These are phyloP conservation scores for Gloeophyllum trabeum DNA, from an alignment of 768 basidiomycete species.

Conservation along the genomic window DNA sequence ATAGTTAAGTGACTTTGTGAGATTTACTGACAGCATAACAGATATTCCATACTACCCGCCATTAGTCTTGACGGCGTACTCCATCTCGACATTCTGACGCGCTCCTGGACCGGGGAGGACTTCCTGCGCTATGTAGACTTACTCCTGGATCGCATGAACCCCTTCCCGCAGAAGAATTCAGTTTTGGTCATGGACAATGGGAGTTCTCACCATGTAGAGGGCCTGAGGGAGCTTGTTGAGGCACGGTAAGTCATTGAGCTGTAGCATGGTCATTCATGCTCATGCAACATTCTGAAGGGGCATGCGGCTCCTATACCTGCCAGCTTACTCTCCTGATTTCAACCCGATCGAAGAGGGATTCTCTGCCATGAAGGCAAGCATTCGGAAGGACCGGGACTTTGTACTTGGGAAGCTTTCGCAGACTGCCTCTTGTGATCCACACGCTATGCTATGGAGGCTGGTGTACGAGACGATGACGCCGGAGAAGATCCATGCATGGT, in stretches of 20 bases:
- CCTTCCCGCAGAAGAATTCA: conserved; percentile 10
- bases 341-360: conserved; percentile 19
- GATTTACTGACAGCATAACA: conserved; percentile 2
- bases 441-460: conserved; percentile 15
- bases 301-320: conserved; percentile 11
- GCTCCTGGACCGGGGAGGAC: conserved; percentile 9
- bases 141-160: conserved; percentile 12
- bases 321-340: conserved; percentile 17
- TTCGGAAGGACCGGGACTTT: conserved; percentile 8
- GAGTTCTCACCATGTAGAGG: neutral
- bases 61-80: conserved; percentile 16
- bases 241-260: neutral
- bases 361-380: conserved; percentile 13
- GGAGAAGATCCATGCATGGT: conserved; percentile 17
- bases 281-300: conserved; percentile 5
- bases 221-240: neutral
- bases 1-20: neutral
- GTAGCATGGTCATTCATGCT: neutral
- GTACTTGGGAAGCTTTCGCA: conserved; percentile 3
- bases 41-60: conserved; percentile 21
- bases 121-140: conserved; percentile 14
- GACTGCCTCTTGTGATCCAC: conserved; percentile 9
- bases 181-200: conserved; percentile 16
- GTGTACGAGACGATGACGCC: conserved; percentile 13
- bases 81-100: conserved; percentile 11